phyloP scores from a whole-genome alignment of 257 asterid species.

The Plectranthus barbatus region DNA sequence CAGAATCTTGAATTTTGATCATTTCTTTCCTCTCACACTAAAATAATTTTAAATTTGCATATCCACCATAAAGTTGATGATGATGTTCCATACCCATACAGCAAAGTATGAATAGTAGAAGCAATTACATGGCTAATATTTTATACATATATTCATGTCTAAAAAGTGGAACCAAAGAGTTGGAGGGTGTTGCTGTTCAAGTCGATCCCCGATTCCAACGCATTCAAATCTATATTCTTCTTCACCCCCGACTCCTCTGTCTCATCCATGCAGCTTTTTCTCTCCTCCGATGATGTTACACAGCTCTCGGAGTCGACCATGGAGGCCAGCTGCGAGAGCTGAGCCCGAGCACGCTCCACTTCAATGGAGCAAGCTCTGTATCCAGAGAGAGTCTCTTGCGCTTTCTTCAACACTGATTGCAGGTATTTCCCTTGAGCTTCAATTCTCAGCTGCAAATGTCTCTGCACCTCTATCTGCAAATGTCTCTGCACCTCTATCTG shows the following conservation, averaged over 20 bases:
- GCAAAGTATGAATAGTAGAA: slow-evolving; percentile 4
- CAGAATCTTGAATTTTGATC: too few relatives aligned
- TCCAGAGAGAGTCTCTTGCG: slow-evolving; percentile 69
- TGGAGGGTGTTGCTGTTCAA: slow-evolving; percentile 41
- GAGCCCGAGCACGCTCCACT: slow-evolving; percentile 58
- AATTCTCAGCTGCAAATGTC: slow-evolving; percentile 71
- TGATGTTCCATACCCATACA: slow-evolving; percentile 8
- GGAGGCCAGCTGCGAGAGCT: slow-evolving; percentile 62
- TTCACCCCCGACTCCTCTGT: background rate
- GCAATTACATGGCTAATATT: background rate
- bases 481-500: slow-evolving; percentile 92
- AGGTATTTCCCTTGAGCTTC: slow-evolving; percentile 96
- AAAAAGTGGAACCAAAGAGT: slow-evolving; percentile 20
- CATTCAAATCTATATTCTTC: slow-evolving; percentile 49
- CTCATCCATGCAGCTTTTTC: too few relatives aligned
- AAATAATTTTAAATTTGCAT: too few relatives aligned
- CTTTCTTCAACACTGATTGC: slow-evolving; percentile 76
- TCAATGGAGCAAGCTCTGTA: slow-evolving; percentile 53
- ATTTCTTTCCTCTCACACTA: too few relatives aligned
- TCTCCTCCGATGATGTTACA: slow-evolving; percentile 59
- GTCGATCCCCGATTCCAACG: slow-evolving; percentile 39
- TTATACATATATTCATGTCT: slow-evolving; percentile 10
- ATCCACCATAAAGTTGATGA: slow-evolving; percentile 10
- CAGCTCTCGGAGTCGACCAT: slow-evolving; percentile 80
- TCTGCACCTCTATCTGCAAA: slow-evolving; percentile 90